Evolutionary conservation across 1,139 yeast species (phyloP), one percentile per base, ranked within the genome.

Genomic region (Ogataea hybrid): DNA sequence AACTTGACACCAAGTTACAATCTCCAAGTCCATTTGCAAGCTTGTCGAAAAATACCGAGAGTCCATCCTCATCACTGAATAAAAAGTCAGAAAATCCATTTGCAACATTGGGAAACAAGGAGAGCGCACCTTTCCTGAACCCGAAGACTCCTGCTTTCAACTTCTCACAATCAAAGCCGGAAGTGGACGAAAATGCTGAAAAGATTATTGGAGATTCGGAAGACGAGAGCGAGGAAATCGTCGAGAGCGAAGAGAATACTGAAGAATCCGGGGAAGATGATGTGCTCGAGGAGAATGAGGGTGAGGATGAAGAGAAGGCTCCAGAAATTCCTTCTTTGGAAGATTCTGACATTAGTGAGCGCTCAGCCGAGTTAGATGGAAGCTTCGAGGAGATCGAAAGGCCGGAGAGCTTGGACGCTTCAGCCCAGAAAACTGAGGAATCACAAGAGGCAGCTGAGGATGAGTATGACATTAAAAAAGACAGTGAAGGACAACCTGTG

Each of bases 91-190:
- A 28, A 14, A 6, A 2, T 15, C 30, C 30, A 8, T 28, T 23
- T 16, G 32, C 39, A 16, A n/a, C 6, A 11, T 27, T 21, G 14
- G 10, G n/a, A 11, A 22, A 32, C 20, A 14, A 32, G 18, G 14
- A 12, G 12, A 25, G 7, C 12, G 3, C 14, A 6, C 27, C 14
- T 11, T 12, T 12, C 6, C 6, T 12, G 7, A 12, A 25, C 12
- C 3, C 6, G 14, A 11, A 25, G 27, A 2, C 27, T 11, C 14
- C 27, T 11, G 27, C 27, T 1, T 25, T 25, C 27, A 11, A 12
- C 8, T 28, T 23, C n/a, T 65, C 61, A 48, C 21, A 20, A 10
- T 20, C 21, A 20, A 20, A 20, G 21, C 9, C 8, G 5, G 39
- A 20, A 4, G 28, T 8, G 6, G 15, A 16, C 10, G 25, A 32